Evolutionary conservation across 176 grass and related monocot species (phyloP).

Genomic region (Oryza meridionalis): DNA sequence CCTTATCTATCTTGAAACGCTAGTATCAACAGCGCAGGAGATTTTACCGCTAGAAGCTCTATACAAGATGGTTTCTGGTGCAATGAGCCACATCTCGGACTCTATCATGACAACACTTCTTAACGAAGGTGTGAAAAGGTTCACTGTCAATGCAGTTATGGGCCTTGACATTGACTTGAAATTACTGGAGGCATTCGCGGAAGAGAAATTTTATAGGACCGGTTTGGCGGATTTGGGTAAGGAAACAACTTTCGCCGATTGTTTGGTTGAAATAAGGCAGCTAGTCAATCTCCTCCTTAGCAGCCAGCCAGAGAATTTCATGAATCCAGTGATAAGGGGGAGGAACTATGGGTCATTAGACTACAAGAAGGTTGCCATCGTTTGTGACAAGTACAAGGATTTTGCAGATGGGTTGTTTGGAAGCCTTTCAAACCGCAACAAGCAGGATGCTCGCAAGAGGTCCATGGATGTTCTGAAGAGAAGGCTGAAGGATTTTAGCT

Average conservation of each 20-base stretch:
- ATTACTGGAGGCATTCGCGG: constrained; percentile 72
- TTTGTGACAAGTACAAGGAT: constrained; percentile 94
- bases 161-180: constrained; percentile 89
- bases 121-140: constrained; percentile 80
- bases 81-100: constrained; percentile 76
- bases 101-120: constrained; percentile 80
- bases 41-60: constrained; percentile 80
- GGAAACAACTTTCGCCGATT: constrained; percentile 73
- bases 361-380: constrained; percentile 74
- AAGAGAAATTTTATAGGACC: constrained; percentile 75
- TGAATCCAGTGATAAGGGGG: constrained; percentile 90
- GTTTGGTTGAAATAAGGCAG: constrained; percentile 86
- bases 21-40: constrained; percentile 68
- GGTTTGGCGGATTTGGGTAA: constrained; percentile 67
- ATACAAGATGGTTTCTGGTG: constrained; percentile 77
- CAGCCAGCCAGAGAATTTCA: constrained; percentile 93
- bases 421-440: constrained; percentile 78
- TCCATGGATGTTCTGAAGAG: constrained; percentile 94
- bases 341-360: constrained; percentile 84
- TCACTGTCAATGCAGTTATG: constrained; percentile 73
- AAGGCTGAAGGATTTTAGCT: constrained; percentile 87
- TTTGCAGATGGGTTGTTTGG: constrained; percentile 70
- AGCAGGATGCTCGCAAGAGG: constrained; percentile 78
- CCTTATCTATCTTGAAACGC: constrained; percentile 69
- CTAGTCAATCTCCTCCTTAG: constrained; percentile 86